phyloP scores from a whole-genome alignment of 495 filamentous ascomycete genomes.

The Podospora bellae-mahoneyi region DNA sequence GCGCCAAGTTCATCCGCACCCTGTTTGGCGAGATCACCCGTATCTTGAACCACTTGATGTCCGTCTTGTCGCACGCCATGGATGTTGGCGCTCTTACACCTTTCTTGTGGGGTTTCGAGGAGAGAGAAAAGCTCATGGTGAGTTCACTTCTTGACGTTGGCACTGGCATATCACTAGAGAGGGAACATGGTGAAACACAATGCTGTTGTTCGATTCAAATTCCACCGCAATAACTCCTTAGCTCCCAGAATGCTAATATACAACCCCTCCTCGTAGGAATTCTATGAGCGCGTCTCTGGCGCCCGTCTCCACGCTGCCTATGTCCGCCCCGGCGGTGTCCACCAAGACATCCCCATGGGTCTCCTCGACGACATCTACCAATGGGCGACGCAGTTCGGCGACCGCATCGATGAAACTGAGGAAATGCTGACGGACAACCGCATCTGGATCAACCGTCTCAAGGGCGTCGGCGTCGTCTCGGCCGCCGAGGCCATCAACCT shows the following conservation, averaged over 20 bases:
- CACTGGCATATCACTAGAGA: not conserved
- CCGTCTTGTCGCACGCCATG: slow-evolving; percentile 96
- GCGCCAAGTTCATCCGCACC: slow-evolving; percentile 96
- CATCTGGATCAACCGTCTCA: slow-evolving; percentile 93
- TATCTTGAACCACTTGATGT: slow-evolving; percentile 97
- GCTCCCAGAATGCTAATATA: slow-evolving; percentile 26
- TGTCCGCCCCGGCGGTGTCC: slow-evolving; percentile 94
- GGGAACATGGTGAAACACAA: not conserved
- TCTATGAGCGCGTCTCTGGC: slow-evolving; percentile 98
- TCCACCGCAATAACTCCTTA: not conserved
- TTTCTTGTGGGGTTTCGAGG: slow-evolving; percentile 99
- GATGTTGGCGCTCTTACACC: slow-evolving; percentile 97
- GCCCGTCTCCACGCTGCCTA: slow-evolving; percentile 98
- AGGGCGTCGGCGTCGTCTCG: slow-evolving; percentile 85
- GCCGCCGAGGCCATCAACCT: slow-evolving; percentile 93
- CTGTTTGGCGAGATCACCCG: slow-evolving; percentile 96
- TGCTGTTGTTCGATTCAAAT: not conserved
- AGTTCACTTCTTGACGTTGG: slow-evolving; percentile 24
- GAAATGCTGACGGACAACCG: slow-evolving; percentile 98
- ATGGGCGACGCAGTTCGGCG: slow-evolving; percentile 99
- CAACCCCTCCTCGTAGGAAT: slow-evolving; percentile 64
- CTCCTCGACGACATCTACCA: slow-evolving; percentile 99
- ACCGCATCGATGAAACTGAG: slow-evolving; percentile 98
- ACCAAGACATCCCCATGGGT: slow-evolving; percentile 90
- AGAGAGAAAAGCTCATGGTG: slow-evolving; percentile 99